Percentiles rank a stretch among this genome's conserved stretches.
These are phyloP conservation scores for Hypericum perforatum DNA, from an alignment of 345 rosid genomes.

Conservation along the genomic window DNA sequence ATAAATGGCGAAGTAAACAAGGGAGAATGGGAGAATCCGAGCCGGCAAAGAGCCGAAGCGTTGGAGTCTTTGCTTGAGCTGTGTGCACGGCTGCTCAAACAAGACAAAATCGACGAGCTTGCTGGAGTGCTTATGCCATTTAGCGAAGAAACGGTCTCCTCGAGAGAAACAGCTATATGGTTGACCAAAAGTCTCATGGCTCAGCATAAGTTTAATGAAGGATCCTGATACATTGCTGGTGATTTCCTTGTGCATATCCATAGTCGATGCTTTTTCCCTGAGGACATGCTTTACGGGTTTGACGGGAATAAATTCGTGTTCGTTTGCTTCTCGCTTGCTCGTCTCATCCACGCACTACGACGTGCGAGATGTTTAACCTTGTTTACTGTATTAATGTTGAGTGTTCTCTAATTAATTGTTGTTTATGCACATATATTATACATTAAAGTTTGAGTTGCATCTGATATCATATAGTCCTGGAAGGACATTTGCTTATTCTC, in stretches of 20 bases:
- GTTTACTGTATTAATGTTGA: too few species aligned
- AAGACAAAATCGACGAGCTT: conserved; percentile 77
- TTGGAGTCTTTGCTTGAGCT: conserved; percentile 85
- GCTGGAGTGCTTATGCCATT: conserved; percentile 84
- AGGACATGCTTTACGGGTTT: conserved; percentile 3
- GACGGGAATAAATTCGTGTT: too few species aligned
- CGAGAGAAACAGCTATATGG: conserved; percentile 98
- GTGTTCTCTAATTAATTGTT: too few species aligned
- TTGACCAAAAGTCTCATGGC: conserved; percentile 83
- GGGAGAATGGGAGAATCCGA: conserved; percentile 41
- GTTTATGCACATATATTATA: too few species aligned
- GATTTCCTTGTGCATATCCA: conserved; percentile 21
- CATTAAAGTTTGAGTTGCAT: too few species aligned
- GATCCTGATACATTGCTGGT: conserved; percentile 24
- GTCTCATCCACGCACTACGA: too few species aligned
- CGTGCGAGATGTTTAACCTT: too few species aligned
- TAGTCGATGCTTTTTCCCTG: conserved; percentile 1
- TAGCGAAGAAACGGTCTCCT: conserved; percentile 82
- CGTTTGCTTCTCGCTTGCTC: too few species aligned
- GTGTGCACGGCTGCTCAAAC: conserved; percentile 81
- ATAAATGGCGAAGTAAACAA: conserved; percentile 34
- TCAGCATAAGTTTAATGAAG: conserved; percentile 54
- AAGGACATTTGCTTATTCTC: too few species aligned
- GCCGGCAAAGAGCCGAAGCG: conserved; percentile 81
- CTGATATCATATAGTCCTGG: too few species aligned